Evolutionary conservation across 179 eudicot species (phyloP).

Genomic region (Dionaea muscipula): DNA sequence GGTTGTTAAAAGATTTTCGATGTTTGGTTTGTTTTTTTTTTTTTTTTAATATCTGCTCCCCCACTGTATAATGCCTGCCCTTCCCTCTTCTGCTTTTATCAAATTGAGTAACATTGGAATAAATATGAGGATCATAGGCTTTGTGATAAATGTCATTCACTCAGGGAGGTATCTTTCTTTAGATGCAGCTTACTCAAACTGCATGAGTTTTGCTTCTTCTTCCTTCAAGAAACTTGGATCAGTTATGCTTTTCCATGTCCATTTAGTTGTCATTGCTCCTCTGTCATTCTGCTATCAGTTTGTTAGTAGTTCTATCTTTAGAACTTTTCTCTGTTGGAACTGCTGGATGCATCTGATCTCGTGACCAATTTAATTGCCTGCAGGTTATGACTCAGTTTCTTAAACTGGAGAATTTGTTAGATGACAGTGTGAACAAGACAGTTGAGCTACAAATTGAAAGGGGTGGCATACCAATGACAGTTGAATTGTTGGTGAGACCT

Average conservation of each 20-base stretch:
- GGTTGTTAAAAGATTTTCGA: too few relatives aligned
- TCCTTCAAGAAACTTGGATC: neutral
- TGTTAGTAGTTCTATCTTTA: neutral
- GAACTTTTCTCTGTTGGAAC: neutral
- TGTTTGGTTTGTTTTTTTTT: too few relatives aligned
- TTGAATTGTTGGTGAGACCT: constrained; percentile 50
- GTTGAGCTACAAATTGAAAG: constrained; percentile 81
- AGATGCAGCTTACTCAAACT: neutral
- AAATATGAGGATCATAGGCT: too few relatives aligned
- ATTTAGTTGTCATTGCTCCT: neutral
- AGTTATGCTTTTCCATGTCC: neutral
- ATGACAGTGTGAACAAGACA: constrained; percentile 61
- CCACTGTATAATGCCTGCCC: neutral
- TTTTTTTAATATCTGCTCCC: too few relatives aligned
- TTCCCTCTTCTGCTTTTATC: neutral
- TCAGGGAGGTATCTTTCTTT: too few relatives aligned
- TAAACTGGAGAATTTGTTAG: constrained; percentile 72
- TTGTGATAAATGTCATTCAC: too few relatives aligned
- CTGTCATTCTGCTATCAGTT: neutral
- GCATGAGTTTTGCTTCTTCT: constrained; percentile 1
- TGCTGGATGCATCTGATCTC: neutral
- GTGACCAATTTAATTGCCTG: constrained; percentile 12
- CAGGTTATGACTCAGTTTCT: constrained; percentile 95
- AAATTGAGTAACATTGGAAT: neutral
- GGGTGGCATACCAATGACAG: constrained; percentile 71